These are phyloP conservation scores for Sordaria brevicollis DNA, from an alignment of 495 filamentous ascomycete species.

Conservation along the genomic window DNA sequence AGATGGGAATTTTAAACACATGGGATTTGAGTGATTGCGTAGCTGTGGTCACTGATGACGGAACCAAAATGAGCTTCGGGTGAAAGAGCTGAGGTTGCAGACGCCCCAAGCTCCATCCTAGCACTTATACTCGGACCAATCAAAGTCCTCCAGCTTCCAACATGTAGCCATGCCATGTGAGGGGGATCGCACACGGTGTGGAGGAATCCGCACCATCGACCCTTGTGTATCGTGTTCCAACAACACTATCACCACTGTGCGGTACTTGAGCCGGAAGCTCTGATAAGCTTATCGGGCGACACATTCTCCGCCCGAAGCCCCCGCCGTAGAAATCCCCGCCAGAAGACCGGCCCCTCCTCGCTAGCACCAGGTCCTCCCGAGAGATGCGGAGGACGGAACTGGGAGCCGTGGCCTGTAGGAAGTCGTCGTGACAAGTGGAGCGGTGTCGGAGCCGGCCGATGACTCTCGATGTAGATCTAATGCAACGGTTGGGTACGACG, in stretches of 20 bases:
- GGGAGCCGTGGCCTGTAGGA: neutral
- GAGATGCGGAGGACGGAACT: slow-evolving; percentile 2
- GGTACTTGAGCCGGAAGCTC: neutral
- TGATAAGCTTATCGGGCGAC: neutral
- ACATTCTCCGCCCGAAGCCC: neutral
- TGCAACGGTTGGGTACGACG: neutral
- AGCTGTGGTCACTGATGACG: slow-evolving; percentile 11
- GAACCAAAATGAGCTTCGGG: slow-evolving; percentile 1
- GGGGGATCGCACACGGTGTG: neutral
- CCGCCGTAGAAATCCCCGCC: neutral
- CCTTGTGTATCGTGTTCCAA: neutral
- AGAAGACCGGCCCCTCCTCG: neutral
- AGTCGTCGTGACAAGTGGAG: neutral
- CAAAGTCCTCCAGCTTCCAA: neutral
- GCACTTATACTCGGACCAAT: neutral
- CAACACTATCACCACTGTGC: neutral
- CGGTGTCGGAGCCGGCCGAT: neutral
- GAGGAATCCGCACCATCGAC: neutral
- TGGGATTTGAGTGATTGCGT: slow-evolving; percentile 7
- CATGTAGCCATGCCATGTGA: neutral
- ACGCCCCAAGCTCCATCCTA: neutral
- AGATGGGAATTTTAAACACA: neutral
- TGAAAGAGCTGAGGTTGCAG: neutral
- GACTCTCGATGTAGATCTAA: neutral
- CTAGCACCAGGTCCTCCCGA: neutral